Evolutionary conservation across 805 yeast genomes (phyloP).

Genomic region (Lachancea dasiensis): DNA sequence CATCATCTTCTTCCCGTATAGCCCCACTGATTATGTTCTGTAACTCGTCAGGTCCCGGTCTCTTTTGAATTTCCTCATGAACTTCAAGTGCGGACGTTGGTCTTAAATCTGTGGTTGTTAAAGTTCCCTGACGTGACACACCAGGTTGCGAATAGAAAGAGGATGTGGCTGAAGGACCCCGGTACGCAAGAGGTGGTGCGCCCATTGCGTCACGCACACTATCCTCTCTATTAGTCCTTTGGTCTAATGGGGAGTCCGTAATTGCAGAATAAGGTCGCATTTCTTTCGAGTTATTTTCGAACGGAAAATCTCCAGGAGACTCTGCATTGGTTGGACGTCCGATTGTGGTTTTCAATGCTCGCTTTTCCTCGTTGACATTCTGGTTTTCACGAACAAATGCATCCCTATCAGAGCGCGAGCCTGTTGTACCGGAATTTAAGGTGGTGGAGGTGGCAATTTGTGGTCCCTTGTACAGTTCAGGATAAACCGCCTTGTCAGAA

Average conservation of each 20-base stretch:
- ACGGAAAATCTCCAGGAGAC: slow-evolving; percentile 1
- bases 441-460: slow-evolving; percentile 10
- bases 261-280: slow-evolving; percentile 7
- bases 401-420: slow-evolving; percentile 9
- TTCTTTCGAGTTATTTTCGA: background rate
- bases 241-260: background rate
- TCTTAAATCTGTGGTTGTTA: slow-evolving; percentile 7
- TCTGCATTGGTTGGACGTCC: background rate
- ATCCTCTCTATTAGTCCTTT: background rate
- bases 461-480: slow-evolving; percentile 12
- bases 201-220: background rate
- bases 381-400: slow-evolving; percentile 3
- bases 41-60: slow-evolving; percentile 17
- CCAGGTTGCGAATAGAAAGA: slow-evolving; percentile 7
- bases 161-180: slow-evolving; percentile 7
- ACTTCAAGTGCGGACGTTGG: slow-evolving; percentile 19
- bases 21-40: slow-evolving; percentile 25
- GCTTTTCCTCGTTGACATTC: background rate
- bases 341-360: background rate
- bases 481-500: slow-evolving; percentile 6
- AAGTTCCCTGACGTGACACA: slow-evolving; percentile 5
- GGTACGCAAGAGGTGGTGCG: slow-evolving; percentile 1
- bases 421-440: slow-evolving; percentile 9
- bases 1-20: slow-evolving; percentile 15
- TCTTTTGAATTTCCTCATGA: slow-evolving; percentile 18